phyloP scores from a whole-genome alignment of 148 eudicot species.

The Salicornia ramosissima region DNA sequence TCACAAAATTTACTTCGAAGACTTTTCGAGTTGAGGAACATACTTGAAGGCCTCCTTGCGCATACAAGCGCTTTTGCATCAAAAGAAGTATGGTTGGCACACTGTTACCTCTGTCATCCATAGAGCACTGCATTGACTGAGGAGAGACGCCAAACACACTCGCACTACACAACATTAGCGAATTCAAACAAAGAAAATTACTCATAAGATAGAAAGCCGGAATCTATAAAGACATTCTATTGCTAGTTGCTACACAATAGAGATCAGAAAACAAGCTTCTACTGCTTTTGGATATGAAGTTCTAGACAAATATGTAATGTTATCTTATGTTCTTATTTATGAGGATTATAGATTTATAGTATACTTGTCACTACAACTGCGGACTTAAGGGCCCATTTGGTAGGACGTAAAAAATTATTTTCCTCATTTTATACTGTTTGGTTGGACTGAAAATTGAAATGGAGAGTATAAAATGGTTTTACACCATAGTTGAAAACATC shows the following conservation, averaged over 20 bases:
- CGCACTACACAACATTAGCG: conserved; percentile 40
- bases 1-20: too few species aligned
- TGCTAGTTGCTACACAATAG: too few species aligned
- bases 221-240: not conserved
- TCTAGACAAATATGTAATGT: too few species aligned
- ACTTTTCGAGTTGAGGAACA: conserved; percentile 2
- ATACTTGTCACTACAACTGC: not conserved
- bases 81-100: conserved; percentile 75
- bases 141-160: conserved; percentile 88
- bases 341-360: not conserved
- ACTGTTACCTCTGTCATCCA: conserved; percentile 73
- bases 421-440: too few species aligned
- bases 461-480: too few species aligned
- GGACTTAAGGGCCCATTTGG: too few species aligned
- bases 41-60: conserved; percentile 76
- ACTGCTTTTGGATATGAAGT: not conserved
- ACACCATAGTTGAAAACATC: too few species aligned
- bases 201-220: not conserved
- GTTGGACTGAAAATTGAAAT: too few species aligned
- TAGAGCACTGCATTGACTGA: conserved; percentile 82
- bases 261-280: too few species aligned
- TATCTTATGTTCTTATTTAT: too few species aligned
- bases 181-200: not conserved
- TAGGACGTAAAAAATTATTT: too few species aligned
- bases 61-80: conserved; percentile 69